A percentile compares a stretch with the other conserved stretches of the same genome.
Conservation (phyloP, 495 filamentous ascomycete species). For the Podospora pseudoanserina region DNA sequence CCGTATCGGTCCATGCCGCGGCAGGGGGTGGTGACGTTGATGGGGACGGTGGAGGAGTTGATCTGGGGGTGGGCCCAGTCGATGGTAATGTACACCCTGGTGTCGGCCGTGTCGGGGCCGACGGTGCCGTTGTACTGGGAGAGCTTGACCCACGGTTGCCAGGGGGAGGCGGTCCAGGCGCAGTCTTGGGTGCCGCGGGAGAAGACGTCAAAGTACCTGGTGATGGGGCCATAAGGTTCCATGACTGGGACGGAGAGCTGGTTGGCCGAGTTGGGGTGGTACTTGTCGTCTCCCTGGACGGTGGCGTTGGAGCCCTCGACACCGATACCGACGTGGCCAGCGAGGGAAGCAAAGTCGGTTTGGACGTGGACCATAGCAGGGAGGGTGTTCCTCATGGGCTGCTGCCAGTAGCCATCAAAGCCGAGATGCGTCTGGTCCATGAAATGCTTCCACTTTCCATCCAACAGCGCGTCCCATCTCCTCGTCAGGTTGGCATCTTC, state of each 20-base stretch:
- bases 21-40: slow-evolving; percentile 54
- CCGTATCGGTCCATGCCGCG: slow-evolving; percentile 52
- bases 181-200: slow-evolving; percentile 57
- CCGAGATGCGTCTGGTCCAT: slow-evolving; percentile 60
- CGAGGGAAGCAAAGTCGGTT: slow-evolving; percentile 51
- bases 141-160: slow-evolving; percentile 55
- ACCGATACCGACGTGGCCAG: slow-evolving; percentile 62
- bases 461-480: slow-evolving; percentile 59
- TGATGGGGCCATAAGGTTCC: slow-evolving; percentile 58
- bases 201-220: slow-evolving; percentile 66
- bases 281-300: slow-evolving; percentile 64
- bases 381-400: slow-evolving; percentile 65
- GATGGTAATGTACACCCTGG: slow-evolving; percentile 56
- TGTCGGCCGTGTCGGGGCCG: slow-evolving; percentile 48
- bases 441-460: slow-evolving; percentile 72
- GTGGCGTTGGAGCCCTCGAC: slow-evolving; percentile 63
- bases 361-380: slow-evolving; percentile 59
- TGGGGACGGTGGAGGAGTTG: slow-evolving; percentile 42
- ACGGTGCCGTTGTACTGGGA: slow-evolving; percentile 55
- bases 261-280: slow-evolving; percentile 54
- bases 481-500: slow-evolving; percentile 60
- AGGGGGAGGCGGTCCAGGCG: slow-evolving; percentile 52
- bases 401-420: slow-evolving; percentile 59
- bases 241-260: slow-evolving; percentile 56
- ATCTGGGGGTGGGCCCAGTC: slow-evolving; percentile 56